phyloP scores from a whole-genome alignment of 78 protist genomes.

The Dictyostelium firmibasis region DNA sequence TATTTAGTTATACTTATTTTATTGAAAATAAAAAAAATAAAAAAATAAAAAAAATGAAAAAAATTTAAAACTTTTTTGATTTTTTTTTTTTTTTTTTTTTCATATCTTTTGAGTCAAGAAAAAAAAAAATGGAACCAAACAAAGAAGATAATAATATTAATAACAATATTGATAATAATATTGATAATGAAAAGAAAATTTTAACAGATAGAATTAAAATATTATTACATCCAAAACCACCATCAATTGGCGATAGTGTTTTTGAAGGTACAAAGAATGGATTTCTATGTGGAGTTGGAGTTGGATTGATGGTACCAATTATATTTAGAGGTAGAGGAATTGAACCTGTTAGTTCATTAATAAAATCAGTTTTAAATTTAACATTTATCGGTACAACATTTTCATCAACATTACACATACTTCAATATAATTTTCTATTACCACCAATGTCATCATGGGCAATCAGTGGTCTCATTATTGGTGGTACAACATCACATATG shows the following conservation, averaged over 20 bases:
- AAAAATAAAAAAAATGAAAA: no score
- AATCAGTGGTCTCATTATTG: neutral
- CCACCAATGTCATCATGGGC: constrained; percentile 13
- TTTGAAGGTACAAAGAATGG: neutral
- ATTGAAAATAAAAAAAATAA: no score
- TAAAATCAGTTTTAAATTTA: constrained; percentile 10
- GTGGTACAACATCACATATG: neutral
- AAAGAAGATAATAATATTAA: no score
- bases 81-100: no score
- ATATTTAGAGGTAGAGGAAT: neutral
- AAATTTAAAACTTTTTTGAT: no score
- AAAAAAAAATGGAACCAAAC: no score
- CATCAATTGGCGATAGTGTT: neutral
- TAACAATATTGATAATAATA: neutral
- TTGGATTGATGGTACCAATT: neutral
- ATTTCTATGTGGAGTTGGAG: neutral
- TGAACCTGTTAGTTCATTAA: neutral
- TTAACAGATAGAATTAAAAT: neutral
- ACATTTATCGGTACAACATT: constrained; percentile 27
- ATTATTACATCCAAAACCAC: constrained; percentile 2
- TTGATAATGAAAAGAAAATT: neutral
- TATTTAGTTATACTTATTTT: no score
- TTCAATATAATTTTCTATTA: neutral
- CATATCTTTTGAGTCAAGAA: no score
- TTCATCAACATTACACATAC: constrained; percentile 2